A percentile compares a stretch with the other conserved stretches of the same genome.
Conservation (phyloP, 2,329 filamentous ascomycete genomes). For the Diaporthe aspalathi region DNA sequence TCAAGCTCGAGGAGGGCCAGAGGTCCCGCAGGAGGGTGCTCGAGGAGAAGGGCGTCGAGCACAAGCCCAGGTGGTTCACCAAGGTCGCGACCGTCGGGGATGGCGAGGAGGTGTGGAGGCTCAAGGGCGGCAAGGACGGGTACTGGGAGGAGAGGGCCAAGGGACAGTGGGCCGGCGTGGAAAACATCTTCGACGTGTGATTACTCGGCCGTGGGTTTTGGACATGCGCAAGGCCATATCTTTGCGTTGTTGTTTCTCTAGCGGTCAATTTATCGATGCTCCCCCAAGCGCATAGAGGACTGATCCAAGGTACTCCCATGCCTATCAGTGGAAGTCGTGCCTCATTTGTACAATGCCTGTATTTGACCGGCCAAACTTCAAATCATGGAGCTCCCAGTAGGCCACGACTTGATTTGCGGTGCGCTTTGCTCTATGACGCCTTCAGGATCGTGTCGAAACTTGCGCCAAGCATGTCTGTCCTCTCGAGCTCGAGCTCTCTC, state of each 20-base stretch:
- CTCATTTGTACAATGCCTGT: background rate
- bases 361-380: too few species aligned
- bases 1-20: conserved; percentile 86
- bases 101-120: conserved; percentile 77
- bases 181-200: conserved; percentile 59
- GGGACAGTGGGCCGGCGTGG: conserved; percentile 72
- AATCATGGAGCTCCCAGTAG: background rate
- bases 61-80: conserved; percentile 87
- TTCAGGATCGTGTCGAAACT: conserved; percentile 91
- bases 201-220: background rate
- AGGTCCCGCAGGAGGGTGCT: conserved; percentile 77
- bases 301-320: background rate
- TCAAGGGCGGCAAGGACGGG: conserved; percentile 84
- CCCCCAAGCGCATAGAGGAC: background rate
- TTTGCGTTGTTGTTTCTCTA: background rate
- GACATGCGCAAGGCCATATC: background rate
- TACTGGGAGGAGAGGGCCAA: conserved; percentile 91
- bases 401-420: background rate
- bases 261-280: background rate
- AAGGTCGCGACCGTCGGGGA: conserved; percentile 67
- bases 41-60: conserved; percentile 78
- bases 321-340: background rate
- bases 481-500: too few species aligned
- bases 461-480: conserved; percentile 78
- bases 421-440: conserved; percentile 44